Evolutionary conservation across 805 yeast species (phyloP), one percentile per base, ranked within the genome.

Genomic region (Barnettozyma californica): DNA sequence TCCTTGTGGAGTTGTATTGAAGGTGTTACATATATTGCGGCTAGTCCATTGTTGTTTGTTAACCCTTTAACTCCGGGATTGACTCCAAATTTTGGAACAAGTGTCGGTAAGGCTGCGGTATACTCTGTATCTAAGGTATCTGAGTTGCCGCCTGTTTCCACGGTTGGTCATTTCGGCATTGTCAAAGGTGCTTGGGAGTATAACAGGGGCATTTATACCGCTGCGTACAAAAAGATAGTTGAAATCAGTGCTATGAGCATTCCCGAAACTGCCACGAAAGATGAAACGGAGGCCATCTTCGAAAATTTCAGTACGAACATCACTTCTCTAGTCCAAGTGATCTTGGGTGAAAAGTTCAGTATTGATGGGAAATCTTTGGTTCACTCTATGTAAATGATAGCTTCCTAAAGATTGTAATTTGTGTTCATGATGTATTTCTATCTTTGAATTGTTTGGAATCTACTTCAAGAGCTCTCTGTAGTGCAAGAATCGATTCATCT

Each of bases 61-160:
- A 44, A 40, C 35, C 51, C 49, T 19, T 27, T 29, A 11, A 37
- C 48, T 5, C 47, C 46, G 19, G 42, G 36, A 10, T 37, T 48
- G 18, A 45, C 45, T 19, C 40, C 44, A 7, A 51, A 36, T 21
- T 52, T 52, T 39, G 54, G 47, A 40, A 49, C 54, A 8, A 46
- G 52, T 42, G 54, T 52, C 20, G 54, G 54, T 5, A 49, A 52
- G 41, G 50, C 54, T 14, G 48, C 54, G 19, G 54, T 44, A 20
- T 19, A 43, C 7, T 14, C 41, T 7, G 45, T 23, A 8, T 25
- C 41, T 2, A 43, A 40, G 11, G 27, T 27, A 18, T 13, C 40
- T 13, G 40, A 39, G 13, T 37, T 43, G 18, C 45, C 37, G 4
- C 40, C 43, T 9, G 19, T 45, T 7, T 39, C 49, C 9, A 37